Percentiles rank a stretch among this genome's conserved stretches.
phyloP scores from a whole-genome alignment of 1,139 yeast species.

The Yamadazyma diddensiae region DNA sequence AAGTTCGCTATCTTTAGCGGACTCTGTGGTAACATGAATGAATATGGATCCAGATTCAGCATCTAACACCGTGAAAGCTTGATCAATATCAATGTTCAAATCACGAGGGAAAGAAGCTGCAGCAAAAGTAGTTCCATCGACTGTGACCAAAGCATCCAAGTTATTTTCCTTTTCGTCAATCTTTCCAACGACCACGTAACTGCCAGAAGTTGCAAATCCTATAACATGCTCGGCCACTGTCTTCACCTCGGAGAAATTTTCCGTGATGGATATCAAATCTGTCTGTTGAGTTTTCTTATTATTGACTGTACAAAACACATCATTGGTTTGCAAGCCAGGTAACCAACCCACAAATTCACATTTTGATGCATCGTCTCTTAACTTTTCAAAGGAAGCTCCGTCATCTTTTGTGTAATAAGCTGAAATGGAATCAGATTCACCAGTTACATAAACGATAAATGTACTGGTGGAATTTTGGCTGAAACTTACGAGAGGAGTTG shows the following conservation, averaged over 20 bases:
- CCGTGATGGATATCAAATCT: conserved; percentile 24
- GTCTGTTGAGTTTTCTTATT: conserved; percentile 22
- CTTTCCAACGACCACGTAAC: conserved; percentile 69
- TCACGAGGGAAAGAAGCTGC: conserved; percentile 77
- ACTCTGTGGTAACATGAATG: conserved; percentile 74
- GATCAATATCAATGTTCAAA: conserved; percentile 58
- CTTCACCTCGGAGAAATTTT: conserved; percentile 23
- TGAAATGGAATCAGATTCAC: conserved; percentile 39
- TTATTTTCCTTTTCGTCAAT: conserved; percentile 37
- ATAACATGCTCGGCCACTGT: conserved; percentile 29
- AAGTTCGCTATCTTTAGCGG: conserved; percentile 51
- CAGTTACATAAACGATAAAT: conserved; percentile 63
- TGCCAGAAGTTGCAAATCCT: conserved; percentile 46
- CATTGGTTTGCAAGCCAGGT: conserved; percentile 32
- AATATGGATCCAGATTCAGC: conserved; percentile 73
- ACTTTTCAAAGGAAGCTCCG: conserved; percentile 56
- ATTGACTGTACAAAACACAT: conserved; percentile 60
- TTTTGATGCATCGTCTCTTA: conserved; percentile 48
- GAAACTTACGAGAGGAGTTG: conserved; percentile 48
- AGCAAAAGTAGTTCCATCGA: conserved; percentile 80
- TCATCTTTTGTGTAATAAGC: conserved; percentile 63
- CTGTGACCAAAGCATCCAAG: conserved; percentile 68
- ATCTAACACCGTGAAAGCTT: conserved; percentile 83
- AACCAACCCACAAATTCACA: conserved; percentile 71
- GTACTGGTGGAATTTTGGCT: conserved; percentile 53